Evolutionary conservation across 805 yeast species (phyloP), one percentile per base, ranked within the genome.

Genomic region (Hanseniaspora mollemarum): DNA sequence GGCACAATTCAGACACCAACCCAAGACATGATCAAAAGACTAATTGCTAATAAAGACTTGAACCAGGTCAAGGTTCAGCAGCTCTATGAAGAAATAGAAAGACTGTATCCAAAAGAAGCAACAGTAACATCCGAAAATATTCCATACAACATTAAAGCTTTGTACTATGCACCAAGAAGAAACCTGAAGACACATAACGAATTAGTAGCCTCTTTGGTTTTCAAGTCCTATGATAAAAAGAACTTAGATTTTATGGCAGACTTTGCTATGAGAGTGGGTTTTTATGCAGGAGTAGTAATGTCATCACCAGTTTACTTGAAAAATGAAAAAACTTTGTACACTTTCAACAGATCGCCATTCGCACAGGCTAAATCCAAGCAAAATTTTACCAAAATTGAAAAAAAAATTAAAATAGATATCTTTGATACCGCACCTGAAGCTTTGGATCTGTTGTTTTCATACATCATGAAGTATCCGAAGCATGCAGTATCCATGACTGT

Each of bases 361-460:
- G 95, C 84, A 19, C 92, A 86, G 62, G 94, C 96, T 48, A 88
- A 87, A 65, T 75, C 92, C 9, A 92, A 92, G 69, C 95, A 90
- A 70, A 92, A 90, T 71, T 92, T 84, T 68, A 84, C 85, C 70
- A 80, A 97, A 70, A 74, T 77, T 44, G 92, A 97, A 1, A 84
- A 78, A 64, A 78, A 81, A 59, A 77, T 94, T 55, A 64, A 76
- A 54, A 71, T 92, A 56, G 74, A 73, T 57, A 83, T 87, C 26
- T 87, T 77, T 73, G 97, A 92, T 65, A 77, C 95, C 16, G 80
- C 83, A 53, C 81, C 88, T 1, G 95, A 86, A 61, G 81, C 83
- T 4, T 70, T 92, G 39, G 95, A 92, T 64, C 67, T 84, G 46
- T 80, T 87, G 78, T 71, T 90, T 51, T 77, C 92, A 24, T 82